These are phyloP conservation scores for Blakeslea trispora DNA, from an alignment of 371 early-diverging fungal species.

Conservation along the genomic window DNA sequence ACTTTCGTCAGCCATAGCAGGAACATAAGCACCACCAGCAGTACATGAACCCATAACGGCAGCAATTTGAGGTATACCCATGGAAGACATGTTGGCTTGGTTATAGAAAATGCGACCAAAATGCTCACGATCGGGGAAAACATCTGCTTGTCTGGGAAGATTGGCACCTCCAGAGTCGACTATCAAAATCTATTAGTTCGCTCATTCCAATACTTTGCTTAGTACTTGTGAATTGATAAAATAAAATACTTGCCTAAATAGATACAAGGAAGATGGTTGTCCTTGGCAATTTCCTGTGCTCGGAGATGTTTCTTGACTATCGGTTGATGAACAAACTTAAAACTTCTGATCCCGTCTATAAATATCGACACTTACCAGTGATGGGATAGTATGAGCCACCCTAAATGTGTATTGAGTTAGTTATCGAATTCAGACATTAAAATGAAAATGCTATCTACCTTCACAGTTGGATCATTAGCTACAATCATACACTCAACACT, in stretches of 20 bases:
- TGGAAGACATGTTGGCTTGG: slow-evolving; percentile 87
- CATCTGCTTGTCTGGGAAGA: slow-evolving; percentile 93
- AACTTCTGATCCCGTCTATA: background rate
- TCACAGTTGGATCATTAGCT: slow-evolving; percentile 93
- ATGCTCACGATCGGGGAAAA: slow-evolving; percentile 97
- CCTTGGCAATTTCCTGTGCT: slow-evolving; percentile 96
- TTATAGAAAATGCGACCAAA: slow-evolving; percentile 98
- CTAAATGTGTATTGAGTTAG: too few relatives aligned
- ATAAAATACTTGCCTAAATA: slow-evolving; percentile 69
- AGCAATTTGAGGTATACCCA: slow-evolving; percentile 94
- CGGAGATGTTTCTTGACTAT: slow-evolving; percentile 96
- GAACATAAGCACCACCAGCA: slow-evolving; percentile 98
- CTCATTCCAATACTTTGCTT: background rate
- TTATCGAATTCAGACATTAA: too few relatives aligned
- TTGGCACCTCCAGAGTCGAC: slow-evolving; percentile 98
- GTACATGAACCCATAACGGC: slow-evolving; percentile 98
- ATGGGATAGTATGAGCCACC: slow-evolving; percentile 98
- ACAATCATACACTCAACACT: slow-evolving; percentile 95
- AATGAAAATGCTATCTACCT: too few relatives aligned
- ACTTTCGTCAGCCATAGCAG: slow-evolving; percentile 98
- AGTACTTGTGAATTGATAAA: background rate
- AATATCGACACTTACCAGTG: slow-evolving; percentile 50
- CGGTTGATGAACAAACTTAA: background rate
- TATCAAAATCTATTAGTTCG: slow-evolving; percentile 7
- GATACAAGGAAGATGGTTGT: slow-evolving; percentile 94